These are phyloP conservation scores for Ophiosphaerella korrae DNA, from an alignment of 2,329 filamentous ascomycete genomes.

Conservation along the genomic window DNA sequence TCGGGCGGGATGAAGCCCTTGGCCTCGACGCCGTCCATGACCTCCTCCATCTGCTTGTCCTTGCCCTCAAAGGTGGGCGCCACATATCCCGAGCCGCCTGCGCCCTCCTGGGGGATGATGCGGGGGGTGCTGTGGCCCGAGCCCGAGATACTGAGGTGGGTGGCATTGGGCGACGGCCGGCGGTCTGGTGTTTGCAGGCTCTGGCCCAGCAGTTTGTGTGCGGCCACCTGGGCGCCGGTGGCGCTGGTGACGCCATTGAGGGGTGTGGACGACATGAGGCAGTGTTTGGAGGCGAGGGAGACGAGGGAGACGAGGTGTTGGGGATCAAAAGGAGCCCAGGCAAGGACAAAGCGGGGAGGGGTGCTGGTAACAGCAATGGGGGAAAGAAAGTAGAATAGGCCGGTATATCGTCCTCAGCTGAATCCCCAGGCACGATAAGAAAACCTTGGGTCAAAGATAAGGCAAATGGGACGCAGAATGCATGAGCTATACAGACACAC, in stretches of 20 bases:
- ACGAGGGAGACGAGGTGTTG: not conserved
- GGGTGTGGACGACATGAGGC: slow-evolving; percentile 39
- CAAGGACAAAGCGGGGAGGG: not conserved
- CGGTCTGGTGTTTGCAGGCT: slow-evolving; percentile 61
- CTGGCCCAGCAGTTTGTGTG: slow-evolving; percentile 64
- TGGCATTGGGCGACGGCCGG: slow-evolving; percentile 84
- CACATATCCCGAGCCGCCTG: slow-evolving; percentile 82
- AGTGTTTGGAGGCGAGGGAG: slow-evolving; percentile 1
- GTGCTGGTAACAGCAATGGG: not conserved
- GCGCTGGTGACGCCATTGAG: slow-evolving; percentile 30
- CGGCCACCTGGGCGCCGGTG: slow-evolving; percentile 23
- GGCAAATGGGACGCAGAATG: not conserved
- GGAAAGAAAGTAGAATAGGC: no score
- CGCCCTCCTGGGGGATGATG: slow-evolving; percentile 80
- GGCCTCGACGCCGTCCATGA: slow-evolving; percentile 78
- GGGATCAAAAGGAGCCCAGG: not conserved
- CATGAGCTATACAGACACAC: not conserved
- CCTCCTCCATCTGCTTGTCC: slow-evolving; percentile 82
- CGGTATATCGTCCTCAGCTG: no score
- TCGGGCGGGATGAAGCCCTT: slow-evolving; percentile 85
- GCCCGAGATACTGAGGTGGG: slow-evolving; percentile 76
- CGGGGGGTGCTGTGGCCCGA: slow-evolving; percentile 62
- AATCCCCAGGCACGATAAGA: not conserved
- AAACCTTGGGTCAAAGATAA: slow-evolving; percentile 3
- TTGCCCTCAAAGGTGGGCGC: slow-evolving; percentile 94